Conservation (phyloP, 2,329 filamentous ascomycete species). For the Diaporthe sp. region DNA sequence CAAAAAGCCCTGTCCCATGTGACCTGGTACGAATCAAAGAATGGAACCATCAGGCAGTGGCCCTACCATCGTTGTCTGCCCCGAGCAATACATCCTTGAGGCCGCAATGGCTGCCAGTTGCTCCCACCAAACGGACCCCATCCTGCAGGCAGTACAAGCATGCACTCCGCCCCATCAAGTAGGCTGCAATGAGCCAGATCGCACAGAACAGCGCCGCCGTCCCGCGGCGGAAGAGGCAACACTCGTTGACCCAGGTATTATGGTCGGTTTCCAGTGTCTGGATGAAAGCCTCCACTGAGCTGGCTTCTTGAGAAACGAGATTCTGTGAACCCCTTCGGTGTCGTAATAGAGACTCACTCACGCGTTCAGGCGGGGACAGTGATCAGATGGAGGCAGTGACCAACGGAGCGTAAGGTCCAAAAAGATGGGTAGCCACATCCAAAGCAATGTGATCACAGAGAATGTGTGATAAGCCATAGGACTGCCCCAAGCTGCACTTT, state of each 20-base stretch:
- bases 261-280: neutral
- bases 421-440: neutral
- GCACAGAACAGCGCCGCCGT: neutral
- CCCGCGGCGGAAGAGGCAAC: constrained; percentile 20
- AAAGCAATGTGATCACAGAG: neutral
- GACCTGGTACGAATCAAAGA: neutral
- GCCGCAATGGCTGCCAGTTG: neutral
- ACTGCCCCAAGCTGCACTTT: neutral
- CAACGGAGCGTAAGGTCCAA: too few relatives aligned
- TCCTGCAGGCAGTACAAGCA: too few relatives aligned
- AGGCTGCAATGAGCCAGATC: neutral
- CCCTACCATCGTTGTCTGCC: too few relatives aligned
- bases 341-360: constrained; percentile 15
- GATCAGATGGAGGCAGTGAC: neutral
- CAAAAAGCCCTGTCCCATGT: neutral
- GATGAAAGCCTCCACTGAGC: neutral
- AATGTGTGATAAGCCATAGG: neutral
- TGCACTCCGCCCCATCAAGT: neutral
- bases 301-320: neutral
- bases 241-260: constrained; percentile 19
- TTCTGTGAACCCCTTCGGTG: neutral
- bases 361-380: neutral
- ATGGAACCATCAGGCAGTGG: neutral
- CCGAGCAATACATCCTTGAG: too few relatives aligned
- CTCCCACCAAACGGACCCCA: neutral